These are phyloP conservation scores for Suhomyces guaymorum DNA, from an alignment of 1,139 yeast genomes.

Conservation along the genomic window DNA sequence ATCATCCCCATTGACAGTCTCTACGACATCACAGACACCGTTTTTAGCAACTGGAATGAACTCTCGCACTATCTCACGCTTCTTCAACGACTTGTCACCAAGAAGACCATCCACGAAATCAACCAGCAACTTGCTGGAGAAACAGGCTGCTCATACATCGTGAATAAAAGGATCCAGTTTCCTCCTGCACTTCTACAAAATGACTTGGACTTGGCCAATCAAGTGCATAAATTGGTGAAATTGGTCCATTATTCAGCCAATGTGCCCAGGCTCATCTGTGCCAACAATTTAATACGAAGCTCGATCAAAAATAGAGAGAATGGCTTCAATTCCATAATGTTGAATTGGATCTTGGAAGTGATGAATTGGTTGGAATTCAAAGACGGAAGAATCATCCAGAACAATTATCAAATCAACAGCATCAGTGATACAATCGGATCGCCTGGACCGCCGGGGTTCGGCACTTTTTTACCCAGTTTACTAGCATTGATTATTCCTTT, in stretches of 20 bases:
- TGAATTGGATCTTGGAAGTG: conserved; percentile 60
- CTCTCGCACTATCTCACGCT: conserved; percentile 41
- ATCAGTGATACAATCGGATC: conserved; percentile 7
- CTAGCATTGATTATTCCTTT: conserved; percentile 46
- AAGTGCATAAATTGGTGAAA: conserved; percentile 37
- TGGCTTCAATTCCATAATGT: conserved; percentile 21
- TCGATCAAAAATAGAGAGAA: conserved; percentile 12
- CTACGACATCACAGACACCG: conserved; percentile 37
- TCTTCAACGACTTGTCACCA: conserved; percentile 40
- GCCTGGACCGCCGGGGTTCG: too few relatives aligned
- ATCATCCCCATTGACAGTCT: conserved; percentile 46
- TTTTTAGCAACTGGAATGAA: conserved; percentile 53
- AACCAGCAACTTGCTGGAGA: too few relatives aligned
- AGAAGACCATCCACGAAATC: conserved; percentile 33
- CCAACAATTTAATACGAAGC: conserved; percentile 34
- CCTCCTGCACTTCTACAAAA: conserved; percentile 39
- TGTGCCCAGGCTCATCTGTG: conserved; percentile 47
- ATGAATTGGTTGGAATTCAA: conserved; percentile 63
- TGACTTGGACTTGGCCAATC: conserved; percentile 43
- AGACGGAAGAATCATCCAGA: conserved; percentile 43
- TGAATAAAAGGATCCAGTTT: conserved; percentile 42
- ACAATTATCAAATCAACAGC: too few relatives aligned
- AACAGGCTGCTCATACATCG: conserved; percentile 29
- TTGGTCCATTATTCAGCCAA: conserved; percentile 43
- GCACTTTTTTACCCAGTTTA: conserved; percentile 48